Base-by-base conservation (phyloP, 2,329 filamentous ascomycete species). In the Tolypocladium amazonense region DNA sequence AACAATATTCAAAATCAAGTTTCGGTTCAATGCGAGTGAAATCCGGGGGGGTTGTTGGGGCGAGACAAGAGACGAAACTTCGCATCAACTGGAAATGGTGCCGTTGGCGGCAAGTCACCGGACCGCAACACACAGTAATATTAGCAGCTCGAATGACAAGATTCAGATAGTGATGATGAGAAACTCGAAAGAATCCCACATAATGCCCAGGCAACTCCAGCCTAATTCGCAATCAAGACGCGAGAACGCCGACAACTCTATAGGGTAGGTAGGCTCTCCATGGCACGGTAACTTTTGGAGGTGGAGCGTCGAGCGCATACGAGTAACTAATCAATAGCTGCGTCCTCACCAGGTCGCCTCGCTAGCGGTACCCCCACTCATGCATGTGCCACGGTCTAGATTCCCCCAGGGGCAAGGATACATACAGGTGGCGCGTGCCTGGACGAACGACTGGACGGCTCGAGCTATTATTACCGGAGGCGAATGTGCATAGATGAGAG, bases 321-420 rank as follows among this genome's bases (percentile, higher is more conserved):
- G 30, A 33, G 30, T 33, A 33, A 4, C n/a, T 33, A 33, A 35
- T 7, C 9, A 35, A 35, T 25, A 30, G 25, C 25, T 27, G 15
- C 25, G 25, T 6, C 20, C 27, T 35, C 50, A 53, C 50, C 27
- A 8, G 25, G 25, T 11, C 18, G 56, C 30, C 23, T n/a, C n/a
- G 56, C 56, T 52, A 50, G 37, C 14, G 41, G 30, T n/a, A 50
- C 56, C 56, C 41, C 56, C 14, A 25, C 56, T 52, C 45, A 58
- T 58, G 56, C 56, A 52, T 23, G 47, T 15, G 56, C 33, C 56
- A 47, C 43, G 56, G 56, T 52, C 56, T 39, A 52, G 56, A 58
- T 50, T 27, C 33, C 45, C n/a, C 18, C 33, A 27, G n/a, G 5
- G 14, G 45, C 43, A 58, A 33, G 56, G 56, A 58, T 58, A 20